Percentiles rank a stretch among this genome's conserved stretches.
These are phyloP conservation scores for Chaetomium cochliodes DNA, from an alignment of 495 filamentous ascomycete genomes.

Conservation along the genomic window DNA sequence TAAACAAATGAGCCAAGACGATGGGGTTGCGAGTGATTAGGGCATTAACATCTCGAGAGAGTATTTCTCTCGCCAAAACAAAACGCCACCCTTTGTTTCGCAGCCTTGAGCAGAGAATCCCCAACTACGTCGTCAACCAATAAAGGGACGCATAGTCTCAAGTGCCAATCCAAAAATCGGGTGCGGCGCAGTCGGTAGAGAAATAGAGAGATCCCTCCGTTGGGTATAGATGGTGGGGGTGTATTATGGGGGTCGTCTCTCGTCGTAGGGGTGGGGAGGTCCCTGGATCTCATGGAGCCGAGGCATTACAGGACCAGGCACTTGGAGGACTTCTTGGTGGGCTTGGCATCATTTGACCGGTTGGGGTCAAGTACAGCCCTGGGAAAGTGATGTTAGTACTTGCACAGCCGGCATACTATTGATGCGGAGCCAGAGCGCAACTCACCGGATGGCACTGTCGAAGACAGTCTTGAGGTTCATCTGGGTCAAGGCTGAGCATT, in stretches of 20 bases:
- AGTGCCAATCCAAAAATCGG: slow-evolving; percentile 16
- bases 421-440: slow-evolving; percentile 10
- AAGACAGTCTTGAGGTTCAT: slow-evolving; percentile 96
- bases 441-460: slow-evolving; percentile 91
- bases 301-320: slow-evolving; percentile 68
- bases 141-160: background rate
- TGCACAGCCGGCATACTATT: background rate
- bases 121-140: slow-evolving; percentile 1
- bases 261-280: slow-evolving; percentile 14
- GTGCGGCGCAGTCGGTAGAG: slow-evolving; percentile 1
- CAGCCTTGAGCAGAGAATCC: background rate
- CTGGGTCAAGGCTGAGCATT: slow-evolving; percentile 98
- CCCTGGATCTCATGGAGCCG: background rate
- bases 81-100: background rate
- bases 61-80: background rate
- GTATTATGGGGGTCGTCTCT: slow-evolving; percentile 24
- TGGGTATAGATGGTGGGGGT: slow-evolving; percentile 28
- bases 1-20: background rate
- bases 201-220: slow-evolving; percentile 20
- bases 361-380: slow-evolving; percentile 84
- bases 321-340: slow-evolving; percentile 58
- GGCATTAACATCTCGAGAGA: background rate
- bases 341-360: slow-evolving; percentile 54
- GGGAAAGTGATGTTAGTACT: background rate
- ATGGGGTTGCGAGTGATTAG: slow-evolving; percentile 1